Base-by-base conservation (phyloP, 2,329 filamentous ascomycete genomes). In the Cadophora sp. region DNA sequence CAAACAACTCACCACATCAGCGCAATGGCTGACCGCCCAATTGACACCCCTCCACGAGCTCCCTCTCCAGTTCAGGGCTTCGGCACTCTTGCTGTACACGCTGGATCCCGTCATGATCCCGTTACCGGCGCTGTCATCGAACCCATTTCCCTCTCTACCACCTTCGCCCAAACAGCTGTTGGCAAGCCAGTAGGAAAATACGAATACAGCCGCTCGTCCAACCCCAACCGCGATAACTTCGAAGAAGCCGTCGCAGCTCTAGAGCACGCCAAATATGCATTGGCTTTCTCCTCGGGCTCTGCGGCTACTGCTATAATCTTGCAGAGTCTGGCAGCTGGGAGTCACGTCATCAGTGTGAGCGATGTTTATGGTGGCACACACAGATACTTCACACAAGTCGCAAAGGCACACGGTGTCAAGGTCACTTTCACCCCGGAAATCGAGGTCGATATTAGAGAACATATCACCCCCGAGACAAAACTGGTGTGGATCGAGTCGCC, bases 361-460 rank as follows among this genome's bases (percentile, higher is more conserved):
- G 96, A 99, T 79, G 94, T 99, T 75, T 99, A 99, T 80, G 96
- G 96, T 74, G 96, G 96, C 74, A 99, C 96, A 50, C 96, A 99
- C 83, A 88, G 96, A 76, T 99, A 99, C 84, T 99, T 99, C 84
- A 99, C 96, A 72, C 94, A 97, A 82, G 96, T 98, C 60, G 96
- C 96, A 66, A 89, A 93, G 76, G 94, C 96, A 30, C 96, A 99
- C 80, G 93, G 95, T 75, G 93, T 99, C 64, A 89, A 91, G 74
- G 96, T 98, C 69, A 97, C 95, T 59, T 99, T 99, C 80, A 95
- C 94, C 5, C 93, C 94, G 11, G 90, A 90, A 80, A 96, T 99
- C 76, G 95, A 97, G 81, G 84, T 93, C 70, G 93, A 98, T 77
- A 90, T 98, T 73, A 86, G 87, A 72, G 87, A 90, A 73, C 87